Percentiles rank a stretch among this genome's conserved stretches.
Conservation (phyloP, 1,284 basidiomycete genomes). For the Marasmius oreades region DNA sequence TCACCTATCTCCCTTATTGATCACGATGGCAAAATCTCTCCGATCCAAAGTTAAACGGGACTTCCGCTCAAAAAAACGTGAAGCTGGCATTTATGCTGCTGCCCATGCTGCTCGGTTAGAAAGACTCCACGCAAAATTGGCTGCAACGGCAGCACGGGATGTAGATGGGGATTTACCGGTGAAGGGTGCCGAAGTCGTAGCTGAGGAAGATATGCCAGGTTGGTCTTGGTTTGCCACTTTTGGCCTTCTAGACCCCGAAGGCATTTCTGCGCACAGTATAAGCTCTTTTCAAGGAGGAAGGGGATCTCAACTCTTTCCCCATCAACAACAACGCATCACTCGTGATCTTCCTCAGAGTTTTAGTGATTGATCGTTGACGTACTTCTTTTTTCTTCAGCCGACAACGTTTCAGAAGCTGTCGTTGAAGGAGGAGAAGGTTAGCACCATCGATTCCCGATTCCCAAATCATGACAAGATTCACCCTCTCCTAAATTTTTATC, state of each 20-base stretch:
- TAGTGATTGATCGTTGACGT: conserved; percentile 33
- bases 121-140: conserved; percentile 73
- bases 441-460: background rate
- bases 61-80: conserved; percentile 83
- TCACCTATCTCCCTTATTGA: conserved; percentile 12
- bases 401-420: conserved; percentile 12
- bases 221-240: conserved; percentile 60
- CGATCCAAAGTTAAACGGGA: conserved; percentile 87
- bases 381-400: conserved; percentile 29
- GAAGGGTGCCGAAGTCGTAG: conserved; percentile 34
- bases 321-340: conserved; percentile 7
- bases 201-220: conserved; percentile 49
- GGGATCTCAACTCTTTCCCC: background rate
- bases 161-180: conserved; percentile 37
- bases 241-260: conserved; percentile 51
- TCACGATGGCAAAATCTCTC: conserved; percentile 87
- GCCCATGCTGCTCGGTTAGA: conserved; percentile 81
- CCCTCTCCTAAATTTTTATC: no score
- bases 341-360: conserved; percentile 23
- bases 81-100: conserved; percentile 80
- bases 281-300: conserved; percentile 23
- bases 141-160: conserved; percentile 40
- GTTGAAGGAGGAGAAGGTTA: conserved; percentile 9
- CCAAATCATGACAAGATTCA: conserved; percentile 6
- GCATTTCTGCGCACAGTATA: conserved; percentile 50